A percentile compares a stretch with the other conserved stretches of the same genome.
Conservation (phyloP, 768 basidiomycete species). For the Mycena venus region DNA sequence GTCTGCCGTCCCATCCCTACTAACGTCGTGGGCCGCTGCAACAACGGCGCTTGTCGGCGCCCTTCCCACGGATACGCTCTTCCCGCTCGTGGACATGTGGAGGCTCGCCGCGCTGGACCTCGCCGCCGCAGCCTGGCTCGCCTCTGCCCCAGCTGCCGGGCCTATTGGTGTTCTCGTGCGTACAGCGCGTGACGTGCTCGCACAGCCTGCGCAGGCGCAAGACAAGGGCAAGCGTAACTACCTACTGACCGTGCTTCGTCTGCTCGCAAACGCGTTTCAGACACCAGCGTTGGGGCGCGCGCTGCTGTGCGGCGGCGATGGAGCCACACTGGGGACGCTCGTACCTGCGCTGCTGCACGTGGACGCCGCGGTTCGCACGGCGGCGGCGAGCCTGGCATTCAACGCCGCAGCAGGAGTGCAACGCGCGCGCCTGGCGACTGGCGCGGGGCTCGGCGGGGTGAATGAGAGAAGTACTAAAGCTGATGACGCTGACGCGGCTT, state of each 20-base stretch:
- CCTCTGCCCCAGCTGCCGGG: conserved; percentile 50
- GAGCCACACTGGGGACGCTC: conserved; percentile 65
- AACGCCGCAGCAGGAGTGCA: conserved; percentile 80
- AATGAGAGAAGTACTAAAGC: conserved; percentile 40
- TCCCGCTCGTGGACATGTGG: conserved; percentile 90
- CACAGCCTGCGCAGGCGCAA: conserved; percentile 32
- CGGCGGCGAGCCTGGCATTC: conserved; percentile 87
- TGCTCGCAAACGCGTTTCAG: conserved; percentile 78
- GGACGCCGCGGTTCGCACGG: conserved; percentile 77
- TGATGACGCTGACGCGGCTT: conserved; percentile 46
- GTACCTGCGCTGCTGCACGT: conserved; percentile 77
- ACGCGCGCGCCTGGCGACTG: conserved; percentile 63
- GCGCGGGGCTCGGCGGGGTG: conserved; percentile 37
- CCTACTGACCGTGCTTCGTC: conserved; percentile 73
- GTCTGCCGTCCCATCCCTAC: conserved; percentile 52
- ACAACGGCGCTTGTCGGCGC: conserved; percentile 57
- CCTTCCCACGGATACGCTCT: conserved; percentile 70
- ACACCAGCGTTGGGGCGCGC: conserved; percentile 58
- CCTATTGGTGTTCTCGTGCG: conserved; percentile 62
- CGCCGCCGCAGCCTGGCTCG: conserved; percentile 64
- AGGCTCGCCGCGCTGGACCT: conserved; percentile 81
- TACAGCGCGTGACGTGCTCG: conserved; percentile 53
- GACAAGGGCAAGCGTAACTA: conserved; percentile 63
- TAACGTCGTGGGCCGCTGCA: conserved; percentile 63
- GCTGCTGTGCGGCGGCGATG: conserved; percentile 46